Evolutionary conservation across 257 asterid species (phyloP).

Genomic region (Nemophila menziesii): DNA sequence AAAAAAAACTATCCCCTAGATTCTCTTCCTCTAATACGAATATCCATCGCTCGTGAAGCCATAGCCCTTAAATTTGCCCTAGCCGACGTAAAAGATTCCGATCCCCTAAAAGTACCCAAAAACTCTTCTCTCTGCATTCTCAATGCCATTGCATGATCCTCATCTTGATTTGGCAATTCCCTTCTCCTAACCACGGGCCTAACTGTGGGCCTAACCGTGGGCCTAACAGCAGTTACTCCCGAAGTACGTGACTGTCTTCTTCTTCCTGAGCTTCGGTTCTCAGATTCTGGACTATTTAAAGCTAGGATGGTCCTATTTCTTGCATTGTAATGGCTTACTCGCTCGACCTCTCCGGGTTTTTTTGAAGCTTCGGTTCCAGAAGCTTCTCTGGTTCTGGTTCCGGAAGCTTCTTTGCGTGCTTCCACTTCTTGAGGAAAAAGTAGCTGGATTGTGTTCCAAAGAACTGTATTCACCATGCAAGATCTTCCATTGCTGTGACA

Average conservation of each 20-base stretch:
- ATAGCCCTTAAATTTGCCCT: slow-evolving; percentile 85
- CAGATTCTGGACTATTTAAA: slow-evolving; percentile 36
- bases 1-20: not conserved
- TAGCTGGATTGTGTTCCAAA: slow-evolving; percentile 93
- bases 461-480: slow-evolving; percentile 86
- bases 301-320: slow-evolving; percentile 26
- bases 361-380: slow-evolving; percentile 10
- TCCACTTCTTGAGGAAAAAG: slow-evolving; percentile 81
- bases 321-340: slow-evolving; percentile 9
- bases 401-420: slow-evolving; percentile 47
- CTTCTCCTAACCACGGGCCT: slow-evolving; percentile 12
- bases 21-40: slow-evolving; percentile 13
- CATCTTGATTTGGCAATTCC: slow-evolving; percentile 50
- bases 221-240: not conserved
- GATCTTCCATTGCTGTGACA: slow-evolving; percentile 64
- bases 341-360: slow-evolving; percentile 8
- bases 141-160: slow-evolving; percentile 84
- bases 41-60: slow-evolving; percentile 59
- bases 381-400: slow-evolving; percentile 12
- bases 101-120: slow-evolving; percentile 38
- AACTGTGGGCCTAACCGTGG: slow-evolving; percentile 5
- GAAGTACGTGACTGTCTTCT: slow-evolving; percentile 23
- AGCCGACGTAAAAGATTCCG: slow-evolving; percentile 36
- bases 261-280: slow-evolving; percentile 18
- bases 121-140: slow-evolving; percentile 94